phyloP scores from a whole-genome alignment of 2,329 filamentous ascomycete species.

The Colletotrichum australisinense region DNA sequence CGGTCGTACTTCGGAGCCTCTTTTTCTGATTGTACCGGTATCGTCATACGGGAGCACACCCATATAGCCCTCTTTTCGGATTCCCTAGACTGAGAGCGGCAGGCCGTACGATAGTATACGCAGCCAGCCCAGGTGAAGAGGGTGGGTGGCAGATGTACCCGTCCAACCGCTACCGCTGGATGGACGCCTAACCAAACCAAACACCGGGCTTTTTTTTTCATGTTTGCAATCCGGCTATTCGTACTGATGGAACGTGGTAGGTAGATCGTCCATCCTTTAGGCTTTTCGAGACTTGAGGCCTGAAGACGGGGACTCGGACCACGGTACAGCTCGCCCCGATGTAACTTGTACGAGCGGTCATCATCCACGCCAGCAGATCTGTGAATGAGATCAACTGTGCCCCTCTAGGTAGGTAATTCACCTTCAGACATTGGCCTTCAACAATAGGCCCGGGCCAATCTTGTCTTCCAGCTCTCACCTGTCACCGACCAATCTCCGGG shows the following conservation, averaged over 20 bases:
- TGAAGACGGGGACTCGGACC: constrained; percentile 1
- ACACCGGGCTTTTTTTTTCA: background rate
- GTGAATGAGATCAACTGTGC: constrained; percentile 2
- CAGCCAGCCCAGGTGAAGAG: background rate
- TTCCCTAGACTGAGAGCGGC: background rate
- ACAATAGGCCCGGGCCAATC: background rate
- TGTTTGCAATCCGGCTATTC: constrained; percentile 8
- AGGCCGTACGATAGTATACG: background rate
- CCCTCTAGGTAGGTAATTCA: background rate
- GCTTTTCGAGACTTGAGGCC: background rate
- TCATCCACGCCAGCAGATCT: background rate
- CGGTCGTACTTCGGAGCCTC: constrained; percentile 47
- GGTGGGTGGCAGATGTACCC: constrained; percentile 2
- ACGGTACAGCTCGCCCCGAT: constrained; percentile 11
- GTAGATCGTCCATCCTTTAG: constrained; percentile 1
- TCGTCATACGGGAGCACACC: constrained; percentile 36
- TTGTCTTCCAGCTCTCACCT: background rate
- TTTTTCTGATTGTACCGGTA: constrained; percentile 41
- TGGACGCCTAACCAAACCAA: constrained; percentile 6
- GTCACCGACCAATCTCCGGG: constrained; percentile 19
- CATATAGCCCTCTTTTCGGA: constrained; percentile 14
- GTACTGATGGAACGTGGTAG: background rate
- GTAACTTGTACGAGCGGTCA: background rate
- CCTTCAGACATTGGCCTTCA: background rate
- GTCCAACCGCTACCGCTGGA: background rate